Conservation (phyloP, 176 grass and related monocot species). For the Cenchrus americanus region DNA sequence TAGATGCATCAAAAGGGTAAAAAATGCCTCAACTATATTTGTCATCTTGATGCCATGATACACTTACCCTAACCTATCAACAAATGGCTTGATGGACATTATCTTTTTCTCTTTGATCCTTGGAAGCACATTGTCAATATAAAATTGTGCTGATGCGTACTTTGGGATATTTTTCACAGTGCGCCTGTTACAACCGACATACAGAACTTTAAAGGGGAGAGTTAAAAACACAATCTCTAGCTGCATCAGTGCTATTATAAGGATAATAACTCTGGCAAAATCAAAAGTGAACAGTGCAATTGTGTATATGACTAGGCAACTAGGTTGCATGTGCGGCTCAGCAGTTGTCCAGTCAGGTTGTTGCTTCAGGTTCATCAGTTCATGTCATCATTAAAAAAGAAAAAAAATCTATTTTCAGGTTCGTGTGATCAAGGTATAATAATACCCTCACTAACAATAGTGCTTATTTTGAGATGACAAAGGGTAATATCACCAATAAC, state of each 20-base stretch:
- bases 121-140: conserved; percentile 98
- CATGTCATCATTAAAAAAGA: neutral
- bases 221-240: neutral
- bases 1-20: conserved; percentile 7
- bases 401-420: neutral
- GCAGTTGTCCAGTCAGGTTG: conserved; percentile 10
- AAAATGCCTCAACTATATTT: conserved; percentile 17
- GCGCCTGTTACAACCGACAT: conserved; percentile 54
- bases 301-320: neutral
- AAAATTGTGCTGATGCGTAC: conserved; percentile 94
- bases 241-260: conserved; percentile 8
- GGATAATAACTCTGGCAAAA: neutral
- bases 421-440: neutral
- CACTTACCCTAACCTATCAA: conserved; percentile 94
- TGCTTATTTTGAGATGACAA: conserved; percentile 7
- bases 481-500: neutral
- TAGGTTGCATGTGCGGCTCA: conserved; percentile 1
- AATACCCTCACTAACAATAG: neutral
- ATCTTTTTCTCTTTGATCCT: conserved; percentile 98
- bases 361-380: conserved; percentile 1
- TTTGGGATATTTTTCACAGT: conserved; percentile 98
- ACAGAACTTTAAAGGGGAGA: neutral
- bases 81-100: conserved; percentile 98
- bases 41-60: conserved; percentile 25
- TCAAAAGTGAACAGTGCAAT: conserved; percentile 1